phyloP scores from a whole-genome alignment of 345 rosid genomes.

The Ceriops tagal region DNA sequence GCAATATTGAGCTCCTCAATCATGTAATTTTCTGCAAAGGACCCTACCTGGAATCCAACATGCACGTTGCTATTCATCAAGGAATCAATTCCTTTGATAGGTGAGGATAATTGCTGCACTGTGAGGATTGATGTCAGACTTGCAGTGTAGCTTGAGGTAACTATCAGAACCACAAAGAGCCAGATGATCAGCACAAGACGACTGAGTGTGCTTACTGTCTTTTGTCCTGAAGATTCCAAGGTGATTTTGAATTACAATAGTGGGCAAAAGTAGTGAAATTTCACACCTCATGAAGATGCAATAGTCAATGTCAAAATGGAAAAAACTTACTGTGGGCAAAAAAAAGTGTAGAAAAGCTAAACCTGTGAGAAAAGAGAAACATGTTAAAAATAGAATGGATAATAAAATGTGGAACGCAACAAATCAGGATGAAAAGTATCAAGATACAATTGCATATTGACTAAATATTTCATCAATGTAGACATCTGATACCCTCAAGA shows the following conservation, averaged over 20 bases:
- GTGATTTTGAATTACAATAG: constrained; percentile 7
- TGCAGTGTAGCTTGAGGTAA: constrained; percentile 94
- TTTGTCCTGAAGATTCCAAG: constrained; percentile 64
- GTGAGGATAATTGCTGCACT: constrained; percentile 79
- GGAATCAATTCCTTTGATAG: constrained; percentile 77
- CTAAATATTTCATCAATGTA: neutral
- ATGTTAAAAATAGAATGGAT: neutral
- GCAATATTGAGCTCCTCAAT: constrained; percentile 67
- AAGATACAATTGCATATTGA: no score
- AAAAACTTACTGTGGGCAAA: constrained; percentile 71
- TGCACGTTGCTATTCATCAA: constrained; percentile 46
- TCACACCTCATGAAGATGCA: neutral
- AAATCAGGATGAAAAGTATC: neutral
- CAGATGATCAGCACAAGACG: constrained; percentile 75
- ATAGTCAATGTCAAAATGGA: constrained; percentile 3
- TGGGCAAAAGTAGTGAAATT: neutral
- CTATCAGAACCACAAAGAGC: constrained; percentile 84
- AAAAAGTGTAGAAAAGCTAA: constrained; percentile 89
- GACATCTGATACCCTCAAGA: neutral
- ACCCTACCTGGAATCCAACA: constrained; percentile 78
- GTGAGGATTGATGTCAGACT: constrained; percentile 92
- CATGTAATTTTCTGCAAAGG: constrained; percentile 76
- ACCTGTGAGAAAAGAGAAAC: constrained; percentile 49
- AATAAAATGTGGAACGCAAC: neutral
- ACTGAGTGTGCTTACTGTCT: constrained; percentile 76